These are phyloP conservation scores for Arthrobotrys iridis DNA, from an alignment of 2,329 filamentous ascomycete species.

Conservation along the genomic window DNA sequence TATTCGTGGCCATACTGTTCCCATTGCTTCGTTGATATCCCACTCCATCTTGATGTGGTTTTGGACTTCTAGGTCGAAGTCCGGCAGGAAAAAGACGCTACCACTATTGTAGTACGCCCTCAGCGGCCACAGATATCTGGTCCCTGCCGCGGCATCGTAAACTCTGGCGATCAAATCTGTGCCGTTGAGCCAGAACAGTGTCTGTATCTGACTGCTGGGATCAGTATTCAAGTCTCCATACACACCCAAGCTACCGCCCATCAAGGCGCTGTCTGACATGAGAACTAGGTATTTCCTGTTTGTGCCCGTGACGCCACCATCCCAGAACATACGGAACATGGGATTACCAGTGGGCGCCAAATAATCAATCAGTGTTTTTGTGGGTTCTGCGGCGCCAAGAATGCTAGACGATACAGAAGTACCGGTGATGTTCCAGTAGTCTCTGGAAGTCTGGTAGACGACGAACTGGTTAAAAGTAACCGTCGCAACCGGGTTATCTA, in stretches of 20 bases:
- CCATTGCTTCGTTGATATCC: no score
- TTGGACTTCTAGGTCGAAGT: neutral
- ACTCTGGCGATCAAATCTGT: neutral
- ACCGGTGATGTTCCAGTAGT: slow-evolving; percentile 2
- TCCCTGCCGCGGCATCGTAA: neutral
- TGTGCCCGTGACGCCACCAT: neutral
- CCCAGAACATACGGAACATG: neutral
- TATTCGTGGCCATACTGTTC: no score
- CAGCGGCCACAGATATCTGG: neutral
- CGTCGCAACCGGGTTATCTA: neutral
- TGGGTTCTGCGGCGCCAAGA: neutral
- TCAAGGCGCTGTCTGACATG: neutral
- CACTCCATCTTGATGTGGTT: no score
- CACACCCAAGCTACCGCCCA: neutral
- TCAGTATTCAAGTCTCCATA: neutral
- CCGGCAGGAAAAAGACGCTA: neutral
- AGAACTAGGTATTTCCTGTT: neutral
- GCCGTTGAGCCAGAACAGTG: neutral
- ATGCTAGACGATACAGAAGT: neutral
- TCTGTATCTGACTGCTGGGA: neutral
- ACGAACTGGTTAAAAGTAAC: neutral
- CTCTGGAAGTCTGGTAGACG: neutral
- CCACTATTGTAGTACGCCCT: neutral
- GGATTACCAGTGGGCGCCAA: neutral
- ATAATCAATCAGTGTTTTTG: neutral